Evolutionary conservation across 2,329 filamentous ascomycete genomes (phyloP), one percentile per base, ranked within the genome.

Genomic region (Colletotrichum spaethianum): DNA sequence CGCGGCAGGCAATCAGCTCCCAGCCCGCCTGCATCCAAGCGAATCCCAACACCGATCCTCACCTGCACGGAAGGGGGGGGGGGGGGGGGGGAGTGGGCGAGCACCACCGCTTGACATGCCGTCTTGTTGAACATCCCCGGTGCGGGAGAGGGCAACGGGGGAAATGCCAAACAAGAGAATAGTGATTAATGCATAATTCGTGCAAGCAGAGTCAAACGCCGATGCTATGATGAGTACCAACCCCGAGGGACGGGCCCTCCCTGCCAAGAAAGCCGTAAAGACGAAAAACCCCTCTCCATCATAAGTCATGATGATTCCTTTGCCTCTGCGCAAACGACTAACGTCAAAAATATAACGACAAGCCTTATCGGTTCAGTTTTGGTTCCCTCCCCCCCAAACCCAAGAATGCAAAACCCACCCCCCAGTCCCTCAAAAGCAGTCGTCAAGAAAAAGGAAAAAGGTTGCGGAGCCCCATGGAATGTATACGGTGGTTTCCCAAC

Each of bases 201-300:
- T 55, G 46, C 36, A 60, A 72, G 60, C 50, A 60, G 46, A 46
- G 40, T 57, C 55, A 40, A 73, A 73, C 70, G 70, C 70, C 70
- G 67, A 66, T 73, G 70, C 70, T 73, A 73, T 73, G 70, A 63
- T 69, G 69, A 60, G 69, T 55, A 60, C 26, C 69, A 72, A 64
- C 26, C 65, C 48, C 61, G 46, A 69, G 38, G 59, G 59, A 26
- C 55, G 60, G 59, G 26, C 44, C 65, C 50, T 72, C 46, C 65
- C 33, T 59, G 57, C 60, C 65, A 72, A 55, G 46, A 63, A 52
- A 68, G 65, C 53, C 65, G 44, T 69, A 52, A 63, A 56, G 56
- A 67, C 23, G 38, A 46, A 18, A 33, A 18, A 33, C 44, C 53
- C 33, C 38, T 56, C 68, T 61, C 64, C 69, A 50, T 72, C 69